Percentiles rank a stretch among this genome's conserved stretches.
These are phyloP conservation scores for Lavandula angustifolia DNA, from an alignment of 257 asterid species.

Conservation along the genomic window DNA sequence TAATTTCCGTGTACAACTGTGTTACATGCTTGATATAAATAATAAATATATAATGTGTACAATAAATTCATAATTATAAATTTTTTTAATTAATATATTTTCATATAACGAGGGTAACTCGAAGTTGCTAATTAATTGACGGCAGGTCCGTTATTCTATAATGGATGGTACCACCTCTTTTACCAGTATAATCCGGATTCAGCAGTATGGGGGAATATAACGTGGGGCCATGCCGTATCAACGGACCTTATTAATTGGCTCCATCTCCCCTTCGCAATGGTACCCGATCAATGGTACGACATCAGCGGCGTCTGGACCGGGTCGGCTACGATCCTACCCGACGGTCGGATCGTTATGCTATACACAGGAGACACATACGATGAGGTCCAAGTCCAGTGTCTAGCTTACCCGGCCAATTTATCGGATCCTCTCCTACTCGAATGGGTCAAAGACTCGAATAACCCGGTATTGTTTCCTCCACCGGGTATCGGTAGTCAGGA, in stretches of 20 bases:
- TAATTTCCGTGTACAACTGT: conserved; percentile 14
- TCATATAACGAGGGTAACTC: too few species aligned
- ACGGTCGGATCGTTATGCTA: conserved; percentile 59
- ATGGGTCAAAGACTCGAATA: conserved; percentile 62
- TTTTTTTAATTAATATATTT: too few species aligned
- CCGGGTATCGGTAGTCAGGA: conserved; percentile 64
- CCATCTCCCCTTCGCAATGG: conserved; percentile 60
- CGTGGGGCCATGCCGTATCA: conserved; percentile 85
- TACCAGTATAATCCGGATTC: conserved; percentile 79
- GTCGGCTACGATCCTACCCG: conserved; percentile 71
- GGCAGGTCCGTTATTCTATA: conserved; percentile 69
- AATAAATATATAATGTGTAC: too few species aligned
- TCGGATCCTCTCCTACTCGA: conserved; percentile 71
- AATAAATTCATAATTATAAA: too few species aligned
- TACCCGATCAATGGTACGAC: conserved; percentile 66
- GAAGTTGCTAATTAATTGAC: too few species aligned
- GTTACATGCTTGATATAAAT: too few species aligned
- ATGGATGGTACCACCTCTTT: conserved; percentile 80
- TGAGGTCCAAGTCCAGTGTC: conserved; percentile 68
- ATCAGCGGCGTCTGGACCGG: conserved; percentile 84
- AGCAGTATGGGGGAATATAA: conserved; percentile 72
- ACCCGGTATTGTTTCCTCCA: conserved; percentile 76
- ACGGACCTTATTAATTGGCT: conserved; percentile 70
- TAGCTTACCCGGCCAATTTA: conserved; percentile 64
- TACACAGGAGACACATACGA: conserved; percentile 64